Conservation (phyloP, 176 grass and related monocot genomes). For the Tillandsia leiboldiana region DNA sequence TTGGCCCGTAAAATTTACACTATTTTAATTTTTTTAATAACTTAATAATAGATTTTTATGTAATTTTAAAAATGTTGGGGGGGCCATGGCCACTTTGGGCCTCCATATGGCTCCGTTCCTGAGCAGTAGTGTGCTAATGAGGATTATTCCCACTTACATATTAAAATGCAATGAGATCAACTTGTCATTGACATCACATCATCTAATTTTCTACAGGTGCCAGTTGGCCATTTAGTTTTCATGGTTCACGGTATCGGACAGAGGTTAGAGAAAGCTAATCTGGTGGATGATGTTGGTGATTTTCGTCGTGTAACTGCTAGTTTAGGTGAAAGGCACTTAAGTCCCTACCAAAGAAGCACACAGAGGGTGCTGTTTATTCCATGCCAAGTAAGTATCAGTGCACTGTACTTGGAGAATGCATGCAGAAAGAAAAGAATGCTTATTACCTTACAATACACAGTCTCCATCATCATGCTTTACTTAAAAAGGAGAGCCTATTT, state of each 20-base stretch:
- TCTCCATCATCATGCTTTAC: not conserved
- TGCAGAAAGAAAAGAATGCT: not conserved
- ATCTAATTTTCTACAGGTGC: constrained; percentile 53
- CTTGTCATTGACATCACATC: not conserved
- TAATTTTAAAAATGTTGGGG: too few relatives aligned
- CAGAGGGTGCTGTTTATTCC: constrained; percentile 97
- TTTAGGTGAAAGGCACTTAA: constrained; percentile 85
- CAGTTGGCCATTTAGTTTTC: constrained; percentile 92
- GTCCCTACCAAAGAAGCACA: constrained; percentile 86
- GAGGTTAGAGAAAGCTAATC: constrained; percentile 93
- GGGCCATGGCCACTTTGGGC: too few relatives aligned
- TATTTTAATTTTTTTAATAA: too few relatives aligned
- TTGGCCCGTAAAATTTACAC: too few relatives aligned
- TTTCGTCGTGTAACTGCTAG: constrained; percentile 71
- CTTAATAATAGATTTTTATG: too few relatives aligned
- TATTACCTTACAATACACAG: not conserved
- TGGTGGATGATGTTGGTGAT: constrained; percentile 97
- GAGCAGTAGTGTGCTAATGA: not conserved
- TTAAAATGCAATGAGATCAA: not conserved
- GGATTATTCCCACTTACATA: not conserved
- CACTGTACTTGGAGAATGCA: not conserved
- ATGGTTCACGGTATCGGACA: constrained; percentile 99
- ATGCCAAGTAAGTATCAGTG: constrained; percentile 61
- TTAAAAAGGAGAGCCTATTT: not conserved
- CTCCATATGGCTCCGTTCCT: too few relatives aligned